Evolutionary conservation across 495 filamentous ascomycete genomes (phyloP).

Genomic region (Alectoria sarmentosa): DNA sequence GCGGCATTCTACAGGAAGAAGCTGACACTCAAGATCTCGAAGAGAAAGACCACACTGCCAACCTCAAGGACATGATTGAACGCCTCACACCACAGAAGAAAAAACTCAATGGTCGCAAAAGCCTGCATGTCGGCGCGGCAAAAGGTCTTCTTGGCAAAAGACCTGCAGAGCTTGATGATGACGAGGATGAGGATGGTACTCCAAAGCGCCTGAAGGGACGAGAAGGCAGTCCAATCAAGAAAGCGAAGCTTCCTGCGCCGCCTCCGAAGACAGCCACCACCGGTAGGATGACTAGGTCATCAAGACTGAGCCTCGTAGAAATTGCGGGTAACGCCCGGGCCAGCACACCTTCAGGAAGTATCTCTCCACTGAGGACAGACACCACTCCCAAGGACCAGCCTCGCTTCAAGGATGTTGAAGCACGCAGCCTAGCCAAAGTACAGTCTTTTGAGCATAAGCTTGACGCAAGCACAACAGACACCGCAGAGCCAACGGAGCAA

Average conservation of each 20-base stretch:
- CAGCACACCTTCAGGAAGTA: conserved; percentile 36
- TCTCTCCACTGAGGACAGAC: conserved; percentile 41
- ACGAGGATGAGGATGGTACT: conserved; percentile 56
- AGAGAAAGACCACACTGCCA: conserved; percentile 54
- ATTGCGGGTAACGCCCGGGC: conserved; percentile 23
- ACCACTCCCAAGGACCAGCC: conserved; percentile 45
- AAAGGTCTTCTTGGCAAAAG: conserved; percentile 69
- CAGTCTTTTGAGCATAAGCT: conserved; percentile 41
- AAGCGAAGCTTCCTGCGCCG: conserved; percentile 57
- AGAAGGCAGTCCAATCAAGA: conserved; percentile 72
- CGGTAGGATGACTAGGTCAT: conserved; percentile 50
- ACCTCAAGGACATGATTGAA: conserved; percentile 68
- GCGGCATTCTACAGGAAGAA: conserved; percentile 43
- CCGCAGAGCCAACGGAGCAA: conserved; percentile 34
- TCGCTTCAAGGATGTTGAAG: conserved; percentile 43
- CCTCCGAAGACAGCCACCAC: conserved; percentile 56
- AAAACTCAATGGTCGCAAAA: conserved; percentile 61
- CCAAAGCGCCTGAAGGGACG: conserved; percentile 64
- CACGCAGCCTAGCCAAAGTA: conserved; percentile 33
- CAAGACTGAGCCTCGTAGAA: conserved; percentile 27
- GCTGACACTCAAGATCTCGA: conserved; percentile 41
- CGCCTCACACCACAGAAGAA: conserved; percentile 72
- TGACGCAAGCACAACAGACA: conserved; percentile 26
- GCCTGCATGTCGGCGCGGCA: conserved; percentile 67
- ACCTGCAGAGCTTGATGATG: conserved; percentile 61